A percentile compares a stretch with the other conserved stretches of the same genome.
These are phyloP conservation scores for Pneumocystis canis DNA, from an alignment of 1,139 yeast genomes.

Conservation along the genomic window DNA sequence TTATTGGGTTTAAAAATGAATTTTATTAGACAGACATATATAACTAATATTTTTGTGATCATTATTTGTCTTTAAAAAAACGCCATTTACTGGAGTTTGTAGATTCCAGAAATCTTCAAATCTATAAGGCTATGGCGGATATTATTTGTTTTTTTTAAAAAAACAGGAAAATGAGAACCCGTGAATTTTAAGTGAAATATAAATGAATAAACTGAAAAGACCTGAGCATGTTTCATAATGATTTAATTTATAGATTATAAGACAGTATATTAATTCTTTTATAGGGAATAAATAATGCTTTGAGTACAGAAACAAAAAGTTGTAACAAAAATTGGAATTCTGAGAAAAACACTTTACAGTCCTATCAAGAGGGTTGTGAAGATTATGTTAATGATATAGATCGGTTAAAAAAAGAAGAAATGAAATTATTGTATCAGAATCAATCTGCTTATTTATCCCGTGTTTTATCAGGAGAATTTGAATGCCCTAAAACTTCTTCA, in stretches of 20 bases:
- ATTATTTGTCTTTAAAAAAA: background rate
- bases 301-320: background rate
- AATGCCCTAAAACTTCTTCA: background rate
- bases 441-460: background rate
- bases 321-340: background rate
- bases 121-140: background rate
- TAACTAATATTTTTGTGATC: background rate
- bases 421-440: background rate
- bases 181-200: background rate
- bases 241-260: background rate
- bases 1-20: background rate
- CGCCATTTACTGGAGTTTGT: background rate
- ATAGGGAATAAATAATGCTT: background rate
- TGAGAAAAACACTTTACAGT: background rate
- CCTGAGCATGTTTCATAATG: background rate
- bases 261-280: background rate
- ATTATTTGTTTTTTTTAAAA: too few relatives aligned
- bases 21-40: background rate
- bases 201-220: background rate
- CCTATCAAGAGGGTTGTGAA: background rate
- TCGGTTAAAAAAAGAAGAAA: background rate
- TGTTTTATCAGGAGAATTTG: background rate
- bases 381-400: background rate
- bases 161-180: background rate
- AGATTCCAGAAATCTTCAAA: background rate